A percentile compares a stretch with the other conserved stretches of the same genome.
Evolutionary conservation across 371 early-diverging fungal genomes (phyloP).

Genomic region (Syncephalastrum sp.): DNA sequence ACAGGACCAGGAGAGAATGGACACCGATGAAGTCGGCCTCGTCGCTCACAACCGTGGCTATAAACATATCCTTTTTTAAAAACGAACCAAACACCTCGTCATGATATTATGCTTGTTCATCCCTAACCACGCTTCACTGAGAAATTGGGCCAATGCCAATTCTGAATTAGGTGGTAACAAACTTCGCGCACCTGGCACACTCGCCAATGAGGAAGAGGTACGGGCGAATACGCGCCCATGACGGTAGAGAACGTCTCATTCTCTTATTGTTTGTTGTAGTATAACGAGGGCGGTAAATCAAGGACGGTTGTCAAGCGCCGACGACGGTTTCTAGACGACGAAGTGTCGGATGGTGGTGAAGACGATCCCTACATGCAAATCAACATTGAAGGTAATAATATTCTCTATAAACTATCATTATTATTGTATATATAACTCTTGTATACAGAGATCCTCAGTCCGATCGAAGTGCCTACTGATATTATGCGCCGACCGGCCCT

Average conservation of each 20-base stretch:
- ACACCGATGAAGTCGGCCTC: slow-evolving; percentile 33
- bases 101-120: slow-evolving; percentile 10
- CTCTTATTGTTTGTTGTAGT: slow-evolving; percentile 12
- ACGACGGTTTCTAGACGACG: slow-evolving; percentile 35
- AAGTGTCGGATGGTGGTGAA: slow-evolving; percentile 40
- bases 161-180: slow-evolving; percentile 43
- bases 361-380: slow-evolving; percentile 54
- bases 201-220: slow-evolving; percentile 45
- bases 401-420: neutral
- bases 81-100: neutral
- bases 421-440: neutral
- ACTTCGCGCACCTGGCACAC: slow-evolving; percentile 32
- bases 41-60: slow-evolving; percentile 57
- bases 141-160: slow-evolving; percentile 40
- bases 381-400: slow-evolving; percentile 50
- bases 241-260: slow-evolving; percentile 1
- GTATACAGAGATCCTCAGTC: slow-evolving; percentile 44
- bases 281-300: slow-evolving; percentile 35
- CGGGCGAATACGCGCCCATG: neutral
- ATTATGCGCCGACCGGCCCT: slow-evolving; percentile 47
- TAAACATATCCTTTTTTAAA: slow-evolving; percentile 58
- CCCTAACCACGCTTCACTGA: slow-evolving; percentile 41
- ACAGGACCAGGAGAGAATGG: slow-evolving; percentile 18
- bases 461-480: slow-evolving; percentile 53
- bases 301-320: slow-evolving; percentile 43